Conservation (phyloP, 257 asterid genomes). For the Knoxia roxburghii region DNA sequence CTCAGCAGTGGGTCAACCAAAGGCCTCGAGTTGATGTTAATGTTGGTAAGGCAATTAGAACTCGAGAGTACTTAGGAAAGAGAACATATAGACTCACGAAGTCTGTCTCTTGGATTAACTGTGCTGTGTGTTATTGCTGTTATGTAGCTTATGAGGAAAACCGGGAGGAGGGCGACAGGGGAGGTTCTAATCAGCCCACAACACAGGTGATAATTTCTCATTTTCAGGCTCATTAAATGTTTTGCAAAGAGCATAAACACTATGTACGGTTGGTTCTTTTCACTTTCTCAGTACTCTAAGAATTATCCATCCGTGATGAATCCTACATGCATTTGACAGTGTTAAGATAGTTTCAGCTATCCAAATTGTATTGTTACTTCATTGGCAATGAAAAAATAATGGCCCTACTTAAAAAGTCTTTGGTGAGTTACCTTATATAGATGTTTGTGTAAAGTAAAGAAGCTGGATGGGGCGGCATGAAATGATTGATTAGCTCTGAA, state of each 20-base stretch:
- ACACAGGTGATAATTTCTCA: slow-evolving; percentile 58
- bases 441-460: background rate
- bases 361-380: background rate
- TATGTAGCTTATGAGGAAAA: slow-evolving; percentile 80
- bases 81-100: background rate
- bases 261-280: background rate
- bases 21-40: slow-evolving; percentile 94
- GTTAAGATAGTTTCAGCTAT: background rate
- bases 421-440: background rate
- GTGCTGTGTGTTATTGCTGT: slow-evolving; percentile 5
- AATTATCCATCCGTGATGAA: slow-evolving; percentile 2
- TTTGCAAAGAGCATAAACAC: background rate
- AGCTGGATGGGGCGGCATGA: background rate
- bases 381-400: no score
- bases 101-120: slow-evolving; percentile 1
- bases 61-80: background rate
- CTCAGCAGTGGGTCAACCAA: slow-evolving; percentile 74
- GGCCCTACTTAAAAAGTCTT: background rate
- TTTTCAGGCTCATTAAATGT: background rate
- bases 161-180: slow-evolving; percentile 77
- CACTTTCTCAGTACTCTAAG: background rate
- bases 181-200: slow-evolving; percentile 63
- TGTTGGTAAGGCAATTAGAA: slow-evolving; percentile 56
- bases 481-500: background rate
- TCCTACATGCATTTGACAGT: background rate